phyloP scores from a whole-genome alignment of 2,329 filamentous ascomycete species.

The Aspergillus pseudoterreus region DNA sequence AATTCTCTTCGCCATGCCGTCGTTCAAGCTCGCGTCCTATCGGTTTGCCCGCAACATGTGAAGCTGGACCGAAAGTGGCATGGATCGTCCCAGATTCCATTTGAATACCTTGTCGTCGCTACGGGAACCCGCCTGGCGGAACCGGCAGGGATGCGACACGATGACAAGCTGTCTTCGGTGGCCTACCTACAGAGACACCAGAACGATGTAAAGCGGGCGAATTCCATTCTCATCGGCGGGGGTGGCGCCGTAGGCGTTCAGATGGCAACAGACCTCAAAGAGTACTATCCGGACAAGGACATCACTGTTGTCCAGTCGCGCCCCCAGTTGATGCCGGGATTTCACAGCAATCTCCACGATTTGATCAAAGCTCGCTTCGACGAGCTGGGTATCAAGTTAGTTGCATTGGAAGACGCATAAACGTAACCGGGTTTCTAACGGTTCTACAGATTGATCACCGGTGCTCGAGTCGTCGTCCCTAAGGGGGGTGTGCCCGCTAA shows the following conservation, averaged over 20 bases:
- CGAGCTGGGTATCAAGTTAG: constrained; percentile 27
- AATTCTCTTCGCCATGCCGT: constrained; percentile 23
- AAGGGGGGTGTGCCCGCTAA: constrained; percentile 23
- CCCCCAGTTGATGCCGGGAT: constrained; percentile 32
- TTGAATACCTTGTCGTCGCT: constrained; percentile 32
- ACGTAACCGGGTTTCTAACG: background rate
- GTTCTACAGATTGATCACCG: constrained; percentile 24
- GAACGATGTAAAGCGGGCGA: constrained; percentile 22
- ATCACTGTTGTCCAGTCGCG: constrained; percentile 49
- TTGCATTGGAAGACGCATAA: background rate
- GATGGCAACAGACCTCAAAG: constrained; percentile 49
- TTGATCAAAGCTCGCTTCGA: constrained; percentile 31
- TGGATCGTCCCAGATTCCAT: constrained; percentile 27
- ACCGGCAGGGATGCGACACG: constrained; percentile 30
- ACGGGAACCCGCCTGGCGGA: constrained; percentile 32
- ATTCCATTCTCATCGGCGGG: constrained; percentile 38
- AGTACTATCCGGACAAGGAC: constrained; percentile 45
- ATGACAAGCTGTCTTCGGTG: constrained; percentile 32
- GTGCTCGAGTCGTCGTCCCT: constrained; percentile 27
- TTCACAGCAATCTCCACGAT: constrained; percentile 28
- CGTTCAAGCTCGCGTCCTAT: constrained; percentile 31
- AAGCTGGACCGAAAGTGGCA: constrained; percentile 35
- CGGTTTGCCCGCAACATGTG: constrained; percentile 24
- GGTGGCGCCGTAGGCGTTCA: constrained; percentile 51
- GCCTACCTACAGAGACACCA: constrained; percentile 32